Percentiles rank a stretch among this genome's conserved stretches.
phyloP scores from a whole-genome alignment of 2,329 filamentous ascomycete genomes.

The Mollisia scopiformis region DNA sequence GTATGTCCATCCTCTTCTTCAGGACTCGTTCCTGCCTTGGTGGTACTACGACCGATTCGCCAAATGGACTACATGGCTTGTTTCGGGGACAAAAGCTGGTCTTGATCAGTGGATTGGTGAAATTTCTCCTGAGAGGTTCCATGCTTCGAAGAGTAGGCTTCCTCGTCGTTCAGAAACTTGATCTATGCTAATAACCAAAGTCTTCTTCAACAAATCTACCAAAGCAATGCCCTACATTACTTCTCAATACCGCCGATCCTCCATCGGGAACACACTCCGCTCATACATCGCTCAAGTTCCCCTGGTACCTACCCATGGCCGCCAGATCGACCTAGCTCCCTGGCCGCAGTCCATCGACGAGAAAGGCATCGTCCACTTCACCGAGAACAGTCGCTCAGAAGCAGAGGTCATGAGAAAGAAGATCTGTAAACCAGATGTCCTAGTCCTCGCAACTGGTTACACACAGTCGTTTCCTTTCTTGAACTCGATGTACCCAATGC shows the following conservation, averaged over 20 bases:
- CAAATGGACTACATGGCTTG: conserved; percentile 30
- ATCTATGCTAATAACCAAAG: neutral
- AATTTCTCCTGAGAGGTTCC: conserved; percentile 17
- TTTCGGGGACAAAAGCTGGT: conserved; percentile 17
- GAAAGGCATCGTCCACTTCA: conserved; percentile 43
- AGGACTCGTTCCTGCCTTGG: conserved; percentile 48
- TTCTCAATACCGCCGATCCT: conserved; percentile 39
- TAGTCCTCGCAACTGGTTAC: conserved; percentile 53
- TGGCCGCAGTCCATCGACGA: conserved; percentile 46
- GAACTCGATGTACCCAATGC: conserved; percentile 42
- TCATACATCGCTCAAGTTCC: conserved; percentile 43
- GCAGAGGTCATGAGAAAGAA: conserved; percentile 31
- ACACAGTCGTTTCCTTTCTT: conserved; percentile 46
- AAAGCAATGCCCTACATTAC: conserved; percentile 48
- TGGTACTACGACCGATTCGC: conserved; percentile 48
- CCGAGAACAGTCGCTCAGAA: conserved; percentile 34
- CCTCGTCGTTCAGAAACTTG: neutral
- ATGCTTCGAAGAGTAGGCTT: conserved; percentile 11
- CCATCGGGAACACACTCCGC: conserved; percentile 41
- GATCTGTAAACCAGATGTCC: conserved; percentile 44
- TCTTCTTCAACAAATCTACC: conserved; percentile 10
- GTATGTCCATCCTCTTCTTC: conserved; percentile 50
- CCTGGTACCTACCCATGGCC: conserved; percentile 41
- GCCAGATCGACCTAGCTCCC: conserved; percentile 45
- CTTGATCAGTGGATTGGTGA: conserved; percentile 23